These are phyloP conservation scores for Pleurotus platypus DNA, from an alignment of 768 basidiomycete genomes.

Conservation along the genomic window DNA sequence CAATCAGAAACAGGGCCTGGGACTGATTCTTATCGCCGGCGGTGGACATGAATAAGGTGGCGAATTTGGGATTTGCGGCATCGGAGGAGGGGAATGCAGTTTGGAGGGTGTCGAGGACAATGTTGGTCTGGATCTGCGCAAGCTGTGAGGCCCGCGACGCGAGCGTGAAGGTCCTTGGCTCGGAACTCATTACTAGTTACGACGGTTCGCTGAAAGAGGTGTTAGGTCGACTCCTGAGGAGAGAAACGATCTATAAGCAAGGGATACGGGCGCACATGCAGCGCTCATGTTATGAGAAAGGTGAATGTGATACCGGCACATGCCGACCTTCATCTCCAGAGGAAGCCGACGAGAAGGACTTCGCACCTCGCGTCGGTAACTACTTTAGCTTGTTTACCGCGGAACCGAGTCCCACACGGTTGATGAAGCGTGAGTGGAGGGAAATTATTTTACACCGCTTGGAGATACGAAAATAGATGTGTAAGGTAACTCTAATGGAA, in stretches of 20 bases:
- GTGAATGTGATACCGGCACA: constrained; percentile 2
- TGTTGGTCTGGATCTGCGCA: constrained; percentile 86
- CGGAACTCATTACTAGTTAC: background rate
- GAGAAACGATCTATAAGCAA: too few species aligned
- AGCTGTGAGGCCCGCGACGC: constrained; percentile 88
- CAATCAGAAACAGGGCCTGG: constrained; percentile 80
- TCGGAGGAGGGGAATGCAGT: constrained; percentile 45
- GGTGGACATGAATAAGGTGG: constrained; percentile 49
- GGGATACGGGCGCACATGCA: background rate
- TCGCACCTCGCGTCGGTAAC: background rate
- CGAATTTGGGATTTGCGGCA: constrained; percentile 32
- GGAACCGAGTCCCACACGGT: background rate
- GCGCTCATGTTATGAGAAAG: background rate
- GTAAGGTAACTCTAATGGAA: background rate
- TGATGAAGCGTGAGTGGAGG: background rate
- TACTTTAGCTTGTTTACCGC: background rate
- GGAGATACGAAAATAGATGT: background rate
- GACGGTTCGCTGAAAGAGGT: background rate
- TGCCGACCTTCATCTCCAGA: background rate
- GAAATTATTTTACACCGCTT: background rate
- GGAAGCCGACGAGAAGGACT: background rate
- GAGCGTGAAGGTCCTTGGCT: constrained; percentile 58
- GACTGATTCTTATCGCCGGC: constrained; percentile 92
- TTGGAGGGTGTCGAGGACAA: constrained; percentile 64
- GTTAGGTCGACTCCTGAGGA: background rate